Percentiles rank a stretch among this genome's conserved stretches.
These are phyloP conservation scores for Myxozyma monticola DNA, from an alignment of 805 yeast genomes.

Conservation along the genomic window DNA sequence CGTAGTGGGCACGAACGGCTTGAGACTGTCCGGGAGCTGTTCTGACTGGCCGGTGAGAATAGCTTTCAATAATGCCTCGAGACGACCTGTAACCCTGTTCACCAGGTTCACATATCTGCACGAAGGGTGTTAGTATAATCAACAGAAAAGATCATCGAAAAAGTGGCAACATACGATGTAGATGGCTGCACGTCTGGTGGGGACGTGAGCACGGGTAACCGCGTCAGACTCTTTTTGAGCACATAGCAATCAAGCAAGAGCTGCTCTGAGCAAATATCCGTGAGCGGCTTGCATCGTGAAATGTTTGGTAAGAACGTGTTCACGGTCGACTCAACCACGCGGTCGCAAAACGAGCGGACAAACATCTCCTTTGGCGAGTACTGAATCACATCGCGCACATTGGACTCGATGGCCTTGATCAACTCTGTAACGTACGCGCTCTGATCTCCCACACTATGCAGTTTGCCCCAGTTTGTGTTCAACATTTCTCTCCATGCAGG, in stretches of 20 bases:
- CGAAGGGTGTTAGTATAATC: constrained; percentile 12
- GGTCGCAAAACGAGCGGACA: constrained; percentile 71
- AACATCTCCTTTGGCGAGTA: constrained; percentile 56
- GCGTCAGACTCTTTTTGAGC: constrained; percentile 54
- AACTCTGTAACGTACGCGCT: constrained; percentile 69
- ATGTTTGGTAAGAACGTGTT: constrained; percentile 58
- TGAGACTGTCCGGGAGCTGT: constrained; percentile 37
- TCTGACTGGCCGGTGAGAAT: constrained; percentile 53
- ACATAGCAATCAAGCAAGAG: constrained; percentile 69
- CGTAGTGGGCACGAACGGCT: constrained; percentile 18
- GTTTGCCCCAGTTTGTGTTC: constrained; percentile 69
- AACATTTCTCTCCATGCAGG: constrained; percentile 82
- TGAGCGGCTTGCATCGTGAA: constrained; percentile 63
- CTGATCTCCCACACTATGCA: constrained; percentile 66
- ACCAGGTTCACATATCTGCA: constrained; percentile 47
- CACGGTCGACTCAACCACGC: constrained; percentile 64
- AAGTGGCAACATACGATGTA: constrained; percentile 9
- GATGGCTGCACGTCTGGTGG: constrained; percentile 19
- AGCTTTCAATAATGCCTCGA: constrained; percentile 69
- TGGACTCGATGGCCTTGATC: constrained; percentile 47
- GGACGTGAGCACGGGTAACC: constrained; percentile 34
- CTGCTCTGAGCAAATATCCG: constrained; percentile 75
- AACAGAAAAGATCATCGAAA: constrained; percentile 8
- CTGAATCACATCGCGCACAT: constrained; percentile 30
- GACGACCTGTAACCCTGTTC: constrained; percentile 42